Conservation (phyloP, 2,329 filamentous ascomycete genomes). For the Coleophoma crateriformis region DNA sequence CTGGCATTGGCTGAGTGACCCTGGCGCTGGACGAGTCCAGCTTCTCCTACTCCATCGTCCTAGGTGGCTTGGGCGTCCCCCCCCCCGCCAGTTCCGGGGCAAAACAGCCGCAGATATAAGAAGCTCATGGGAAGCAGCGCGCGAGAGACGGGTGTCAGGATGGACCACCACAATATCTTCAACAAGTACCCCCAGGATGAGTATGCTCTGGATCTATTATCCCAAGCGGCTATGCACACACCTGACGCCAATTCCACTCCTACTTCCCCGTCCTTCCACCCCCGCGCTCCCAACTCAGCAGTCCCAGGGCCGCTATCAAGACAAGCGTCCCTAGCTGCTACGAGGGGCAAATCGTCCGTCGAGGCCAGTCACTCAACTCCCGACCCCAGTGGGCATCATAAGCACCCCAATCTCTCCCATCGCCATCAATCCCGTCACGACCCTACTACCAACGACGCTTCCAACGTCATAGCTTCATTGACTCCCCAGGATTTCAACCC, state of each 20-base stretch:
- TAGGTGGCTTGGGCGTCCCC: too few relatives aligned
- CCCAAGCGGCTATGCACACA: slow-evolving; percentile 18
- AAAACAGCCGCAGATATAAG: not conserved
- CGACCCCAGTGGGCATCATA: too few relatives aligned
- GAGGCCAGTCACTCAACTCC: slow-evolving; percentile 7
- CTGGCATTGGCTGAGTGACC: too few relatives aligned
- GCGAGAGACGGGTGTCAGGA: not conserved
- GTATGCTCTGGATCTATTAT: slow-evolving; percentile 20
- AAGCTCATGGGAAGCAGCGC: not conserved
- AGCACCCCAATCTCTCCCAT: not conserved
- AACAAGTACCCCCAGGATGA: slow-evolving; percentile 11
- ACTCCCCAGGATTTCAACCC: slow-evolving; percentile 1
- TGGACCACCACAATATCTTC: not conserved
- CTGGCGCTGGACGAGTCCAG: too few relatives aligned
- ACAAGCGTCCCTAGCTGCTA: not conserved
- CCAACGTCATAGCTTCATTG: not conserved
- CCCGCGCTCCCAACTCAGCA: too few relatives aligned
- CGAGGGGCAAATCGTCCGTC: not conserved
- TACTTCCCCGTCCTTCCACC: not conserved
- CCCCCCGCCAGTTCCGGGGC: not conserved
- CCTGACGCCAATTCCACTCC: not conserved
- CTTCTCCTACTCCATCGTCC: too few relatives aligned
- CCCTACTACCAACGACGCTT: not conserved
- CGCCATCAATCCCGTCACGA: not conserved
- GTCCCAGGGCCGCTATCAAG: not conserved